Percentiles rank a stretch among this genome's conserved stretches.
phyloP scores from a whole-genome alignment of 106 monocot genomes.

The Chionographis japonica region DNA sequence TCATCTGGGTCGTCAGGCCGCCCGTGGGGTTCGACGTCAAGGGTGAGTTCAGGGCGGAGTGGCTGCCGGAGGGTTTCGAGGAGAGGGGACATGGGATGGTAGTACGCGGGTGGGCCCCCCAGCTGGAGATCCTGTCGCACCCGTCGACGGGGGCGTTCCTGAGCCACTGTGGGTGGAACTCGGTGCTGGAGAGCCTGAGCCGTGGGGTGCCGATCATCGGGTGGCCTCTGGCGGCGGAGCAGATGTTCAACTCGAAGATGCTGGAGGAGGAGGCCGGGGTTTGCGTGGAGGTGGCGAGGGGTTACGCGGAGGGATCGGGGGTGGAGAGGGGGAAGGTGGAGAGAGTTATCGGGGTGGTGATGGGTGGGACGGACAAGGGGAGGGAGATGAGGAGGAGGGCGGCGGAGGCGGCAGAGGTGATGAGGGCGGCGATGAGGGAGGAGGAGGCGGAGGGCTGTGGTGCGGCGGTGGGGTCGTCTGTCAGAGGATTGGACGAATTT shows the following conservation, averaged over 20 bases:
- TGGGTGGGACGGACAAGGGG: conserved; percentile 18
- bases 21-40: conserved; percentile 22
- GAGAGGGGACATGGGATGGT: conserved; percentile 15
- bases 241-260: conserved; percentile 35
- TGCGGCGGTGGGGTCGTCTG: conserved; percentile 5
- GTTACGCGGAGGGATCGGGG: not conserved
- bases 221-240: conserved; percentile 35
- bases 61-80: conserved; percentile 46
- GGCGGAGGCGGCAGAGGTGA: conserved; percentile 11
- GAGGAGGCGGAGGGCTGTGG: not conserved
- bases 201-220: conserved; percentile 33
- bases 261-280: conserved; percentile 29
- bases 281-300: conserved; percentile 26
- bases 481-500: conserved; percentile 5
- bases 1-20: conserved; percentile 48
- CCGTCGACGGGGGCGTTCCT: conserved; percentile 28
- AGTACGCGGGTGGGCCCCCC: conserved; percentile 37
- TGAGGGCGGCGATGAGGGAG: conserved; percentile 9
- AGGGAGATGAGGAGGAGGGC: conserved; percentile 14
- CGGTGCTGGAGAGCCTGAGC: conserved; percentile 15
- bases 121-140: conserved; percentile 34
- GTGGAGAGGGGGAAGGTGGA: conserved; percentile 10
- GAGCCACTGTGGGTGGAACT: no score
- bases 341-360: conserved; percentile 15
- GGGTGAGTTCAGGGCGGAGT: conserved; percentile 17